Evolutionary conservation across 441 rosid species (phyloP), one percentile per base, ranked within the genome.

Genomic region (Adansonia grandidieri): DNA sequence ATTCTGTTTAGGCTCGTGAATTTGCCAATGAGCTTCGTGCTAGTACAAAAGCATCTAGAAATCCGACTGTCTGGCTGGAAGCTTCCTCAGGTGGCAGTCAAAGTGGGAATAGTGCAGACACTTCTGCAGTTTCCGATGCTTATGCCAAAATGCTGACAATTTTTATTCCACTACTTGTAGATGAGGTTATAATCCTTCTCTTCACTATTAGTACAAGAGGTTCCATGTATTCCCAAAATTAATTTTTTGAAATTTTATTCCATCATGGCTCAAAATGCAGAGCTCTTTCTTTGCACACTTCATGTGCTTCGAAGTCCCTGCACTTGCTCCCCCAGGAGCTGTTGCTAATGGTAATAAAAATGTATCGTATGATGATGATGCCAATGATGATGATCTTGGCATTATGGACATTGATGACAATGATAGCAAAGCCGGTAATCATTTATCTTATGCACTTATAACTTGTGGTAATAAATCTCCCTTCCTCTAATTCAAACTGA

Each of bases 21-120:
- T 97, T 92, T 77, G 98, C 98, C 50, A 97, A 95, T 82, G 99
- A 97, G 91, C 99, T 97, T 80, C 99, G 99, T 85, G 97, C 98
- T 80, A 91, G 98, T 84, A 97, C 99, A 80, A 97, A 97, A 88
- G 98, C 97, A 78, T 89, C 98, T 71, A 90, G 95, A 84, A 95
- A 92, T 83, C 98, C 99, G 78, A 87, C 96, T 63, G 92, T 91
- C 75, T 95, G 98, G 98, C 97, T 97, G 82, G 99, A 97, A 87
- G 98, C 92, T 83, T 84, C 98, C 71, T 58, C 98, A 0, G 98
- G 94, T 80, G 91, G 96, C 77, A 84, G 85, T 85, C 98, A 95
- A 68, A 89, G 84, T 90, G 89, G 89, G 73, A 87, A 89, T 76
- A 82, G 85, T 86, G 76, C 92, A 28, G 99, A 97, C 81, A 93